Evolutionary conservation across 2,329 filamentous ascomycete genomes (phyloP).

Genomic region (Aspergillus sclerotialis): DNA sequence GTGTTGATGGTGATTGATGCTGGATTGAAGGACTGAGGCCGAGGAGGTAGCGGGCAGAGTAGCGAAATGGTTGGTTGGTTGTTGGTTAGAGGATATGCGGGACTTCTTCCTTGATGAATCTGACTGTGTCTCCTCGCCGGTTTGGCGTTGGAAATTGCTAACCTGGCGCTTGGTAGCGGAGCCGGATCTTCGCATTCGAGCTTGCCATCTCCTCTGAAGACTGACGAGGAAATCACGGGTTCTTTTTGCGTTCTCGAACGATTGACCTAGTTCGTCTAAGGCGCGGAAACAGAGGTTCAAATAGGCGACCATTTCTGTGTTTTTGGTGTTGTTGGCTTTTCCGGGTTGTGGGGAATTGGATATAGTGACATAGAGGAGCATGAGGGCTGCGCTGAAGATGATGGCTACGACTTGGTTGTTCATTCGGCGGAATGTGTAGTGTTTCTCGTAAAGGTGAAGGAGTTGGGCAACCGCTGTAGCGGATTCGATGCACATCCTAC

Average conservation of each 20-base stretch:
- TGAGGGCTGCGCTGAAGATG: constrained; percentile 38
- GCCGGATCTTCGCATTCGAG: constrained; percentile 26
- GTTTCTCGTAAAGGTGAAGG: constrained; percentile 34
- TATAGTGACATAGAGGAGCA: constrained; percentile 32
- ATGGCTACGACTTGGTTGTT: constrained; percentile 40
- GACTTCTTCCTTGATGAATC: constrained; percentile 19
- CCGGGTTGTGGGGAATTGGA: constrained; percentile 22
- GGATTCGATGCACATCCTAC: constrained; percentile 37
- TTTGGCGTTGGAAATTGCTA: constrained; percentile 11
- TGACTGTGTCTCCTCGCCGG: constrained; percentile 1
- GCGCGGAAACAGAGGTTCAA: constrained; percentile 38
- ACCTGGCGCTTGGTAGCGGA: constrained; percentile 22
- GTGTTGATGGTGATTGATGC: not conserved
- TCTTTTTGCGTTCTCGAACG: constrained; percentile 35
- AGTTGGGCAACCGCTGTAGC: constrained; percentile 35
- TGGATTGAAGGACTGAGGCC: too few relatives aligned
- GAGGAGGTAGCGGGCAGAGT: too few relatives aligned
- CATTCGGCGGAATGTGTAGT: constrained; percentile 37
- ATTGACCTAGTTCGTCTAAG: constrained; percentile 34
- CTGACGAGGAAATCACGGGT: constrained; percentile 33
- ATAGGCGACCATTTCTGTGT: constrained; percentile 27
- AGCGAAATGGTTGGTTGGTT: too few relatives aligned
- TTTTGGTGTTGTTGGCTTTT: constrained; percentile 16
- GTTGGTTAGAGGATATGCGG: too few relatives aligned
- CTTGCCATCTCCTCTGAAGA: constrained; percentile 33